phyloP scores from a whole-genome alignment of 306 rosid species.

The Prunus armeniaca region DNA sequence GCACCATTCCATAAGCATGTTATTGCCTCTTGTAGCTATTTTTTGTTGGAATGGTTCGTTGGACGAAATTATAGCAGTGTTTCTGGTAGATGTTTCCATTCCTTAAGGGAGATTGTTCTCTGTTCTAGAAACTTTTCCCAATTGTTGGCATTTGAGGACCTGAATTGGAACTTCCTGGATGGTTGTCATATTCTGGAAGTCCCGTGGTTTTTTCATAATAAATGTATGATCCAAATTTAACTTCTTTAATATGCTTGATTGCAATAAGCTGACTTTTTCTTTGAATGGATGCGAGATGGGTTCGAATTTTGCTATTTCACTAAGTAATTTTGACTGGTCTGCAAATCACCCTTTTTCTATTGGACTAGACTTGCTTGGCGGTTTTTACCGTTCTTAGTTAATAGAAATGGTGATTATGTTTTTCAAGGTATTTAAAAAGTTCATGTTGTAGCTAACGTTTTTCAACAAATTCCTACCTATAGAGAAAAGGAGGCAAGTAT shows the following conservation, averaged over 20 bases:
- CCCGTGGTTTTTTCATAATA: constrained; percentile 12
- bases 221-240: constrained; percentile 8
- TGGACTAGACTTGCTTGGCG: too few species aligned
- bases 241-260: neutral
- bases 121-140: constrained; percentile 13
- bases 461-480: too few species aligned
- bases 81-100: constrained; percentile 36
- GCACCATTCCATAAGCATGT: constrained; percentile 71
- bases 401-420: too few species aligned
- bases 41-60: constrained; percentile 30
- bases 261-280: constrained; percentile 2
- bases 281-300: neutral
- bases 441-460: too few species aligned
- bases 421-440: too few species aligned
- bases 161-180: neutral
- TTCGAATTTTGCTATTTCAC: neutral
- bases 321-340: too few species aligned
- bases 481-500: too few species aligned
- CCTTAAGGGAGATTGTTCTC: constrained; percentile 32
- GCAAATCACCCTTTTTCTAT: too few species aligned
- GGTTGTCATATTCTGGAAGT: constrained; percentile 8
- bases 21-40: constrained; percentile 28
- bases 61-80: constrained; percentile 30
- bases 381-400: too few species aligned
- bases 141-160: constrained; percentile 21